Evolutionary conservation across 169 alveolate genomes (phyloP), one percentile per base, ranked within the genome.

Genomic region (Cryptosporidium felis): DNA sequence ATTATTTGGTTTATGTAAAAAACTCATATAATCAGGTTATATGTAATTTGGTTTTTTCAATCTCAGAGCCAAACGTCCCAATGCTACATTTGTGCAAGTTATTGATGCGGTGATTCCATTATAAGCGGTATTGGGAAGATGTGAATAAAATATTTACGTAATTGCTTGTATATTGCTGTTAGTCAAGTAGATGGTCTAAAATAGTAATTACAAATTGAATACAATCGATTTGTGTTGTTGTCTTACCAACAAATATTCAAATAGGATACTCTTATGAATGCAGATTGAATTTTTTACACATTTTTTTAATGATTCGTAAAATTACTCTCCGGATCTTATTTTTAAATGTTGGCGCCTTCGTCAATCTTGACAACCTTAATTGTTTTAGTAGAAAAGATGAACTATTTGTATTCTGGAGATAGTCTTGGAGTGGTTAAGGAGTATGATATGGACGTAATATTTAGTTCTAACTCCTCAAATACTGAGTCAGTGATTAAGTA

Each of bases 351-450:
- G 79, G 79, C 79, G 79, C 79, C 56, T 2, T 0, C 18, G 53
- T 34, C 53, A 60, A n/a, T 16, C 18, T 12, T 65, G 81, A 65
- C 81, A 28, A 18, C 47, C 8, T 9, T 26, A 0, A 42, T 18
- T 56, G n/a, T 56, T 23, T 23, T 23, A 8, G n/a, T 6, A 2
- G 12, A 10, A 65, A 65, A 65, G 14, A 65, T 65, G 81, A 65
- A 65, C 3, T 47, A 12, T 65, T 53, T 74, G 14, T 74, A 53
- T 58, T 74, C 74, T 47, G 66, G 85, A 5, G 85, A 74, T 38
- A 49, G 23, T 23, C 56, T 74, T 51, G 85, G 85, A 21, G 42
- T 67, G 0, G 41, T 74, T 23, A 74, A 74, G 32, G 85, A 74
- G 30, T 49, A 53, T 41, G 42, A 53, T 26, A 36, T 53, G 32